Percentiles rank a stretch among this genome's conserved stretches.
Evolutionary conservation across 306 rosid genomes (phyloP).

Genomic region (Mimosa pudica): DNA sequence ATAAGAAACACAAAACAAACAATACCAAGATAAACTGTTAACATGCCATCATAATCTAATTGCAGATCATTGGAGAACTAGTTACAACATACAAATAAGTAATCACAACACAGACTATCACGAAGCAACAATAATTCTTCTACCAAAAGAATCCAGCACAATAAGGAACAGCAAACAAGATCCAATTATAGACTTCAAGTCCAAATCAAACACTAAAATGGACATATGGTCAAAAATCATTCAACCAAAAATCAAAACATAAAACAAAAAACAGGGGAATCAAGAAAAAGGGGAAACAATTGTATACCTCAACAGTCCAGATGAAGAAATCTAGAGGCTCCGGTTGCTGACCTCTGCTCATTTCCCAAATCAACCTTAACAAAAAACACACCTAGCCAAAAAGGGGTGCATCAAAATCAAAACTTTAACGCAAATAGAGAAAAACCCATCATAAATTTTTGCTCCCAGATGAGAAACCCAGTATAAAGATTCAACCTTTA

Average conservation of each 20-base stretch:
- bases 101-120: constrained; percentile 14
- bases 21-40: not conserved
- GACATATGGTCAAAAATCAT: constrained; percentile 1
- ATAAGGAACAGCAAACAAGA: constrained; percentile 16
- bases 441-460: constrained; percentile 1
- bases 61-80: constrained; percentile 4
- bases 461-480: constrained; percentile 25
- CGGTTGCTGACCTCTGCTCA: constrained; percentile 83
- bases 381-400: constrained; percentile 48
- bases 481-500: constrained; percentile 19
- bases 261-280: not conserved
- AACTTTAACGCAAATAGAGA: not conserved
- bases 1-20: constrained; percentile 16
- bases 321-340: constrained; percentile 99
- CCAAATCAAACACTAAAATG: constrained; percentile 26
- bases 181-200: constrained; percentile 30
- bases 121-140: constrained; percentile 10
- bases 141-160: constrained; percentile 18
- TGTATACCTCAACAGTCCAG: constrained; percentile 95
- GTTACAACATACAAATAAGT: not conserved
- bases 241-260: not conserved
- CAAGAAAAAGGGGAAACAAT: constrained; percentile 6
- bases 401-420: constrained; percentile 19
- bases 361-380: constrained; percentile 58
- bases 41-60: constrained; percentile 15